Base-by-base conservation (phyloP, 306 rosid genomes). In the Malus asiatica region DNA sequence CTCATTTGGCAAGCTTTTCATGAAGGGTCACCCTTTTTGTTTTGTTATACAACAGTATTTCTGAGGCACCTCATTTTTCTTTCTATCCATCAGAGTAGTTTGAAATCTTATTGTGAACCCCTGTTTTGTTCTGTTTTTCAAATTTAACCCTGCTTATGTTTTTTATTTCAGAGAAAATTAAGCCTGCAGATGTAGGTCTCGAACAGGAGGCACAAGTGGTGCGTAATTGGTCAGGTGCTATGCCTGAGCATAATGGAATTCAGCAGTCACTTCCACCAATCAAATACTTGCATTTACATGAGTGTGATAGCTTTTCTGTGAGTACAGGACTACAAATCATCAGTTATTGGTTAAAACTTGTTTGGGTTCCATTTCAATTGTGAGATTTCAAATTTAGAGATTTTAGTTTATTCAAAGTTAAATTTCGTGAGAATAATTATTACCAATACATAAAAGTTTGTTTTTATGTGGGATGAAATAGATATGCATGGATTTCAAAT, bases 111-210 rank as follows among this genome's bases (percentile, higher is more conserved):
- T 59, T 45, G 62, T 61, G 22, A 59, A 5, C 69, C 27, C 62
- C n/a, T 5, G 22, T 33, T 42, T 29, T 11, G 6, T 73, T 67
- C 70, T 51, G 10, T 78, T 73, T 65, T 60, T 40, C 78, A 62
- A 35, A 32, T 74, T 68, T 82, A 82, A 83, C 80, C 19, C 35
- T 35, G 48, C 57, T 66, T 68, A 18, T 70, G 83, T 66, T 77
- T 53, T 48, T 75, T 74, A 53, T 83, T 84, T 73, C 97, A 95
- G 98, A 95, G 76, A 95, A 87, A 90, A 83, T 95, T 81, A 95
- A 90, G 91, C 98, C 98, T 68, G 84, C 88, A 57, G 98, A 95
- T 78, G 96, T 92, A 64, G 98, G 97, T 75, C 96, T 95, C 32
- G 98, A 92, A 79, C 91, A 92, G 85, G 96, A 95, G 85, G 97